Conservation (phyloP, 305 asterid genomes). For the Fraxinus paxiana region DNA sequence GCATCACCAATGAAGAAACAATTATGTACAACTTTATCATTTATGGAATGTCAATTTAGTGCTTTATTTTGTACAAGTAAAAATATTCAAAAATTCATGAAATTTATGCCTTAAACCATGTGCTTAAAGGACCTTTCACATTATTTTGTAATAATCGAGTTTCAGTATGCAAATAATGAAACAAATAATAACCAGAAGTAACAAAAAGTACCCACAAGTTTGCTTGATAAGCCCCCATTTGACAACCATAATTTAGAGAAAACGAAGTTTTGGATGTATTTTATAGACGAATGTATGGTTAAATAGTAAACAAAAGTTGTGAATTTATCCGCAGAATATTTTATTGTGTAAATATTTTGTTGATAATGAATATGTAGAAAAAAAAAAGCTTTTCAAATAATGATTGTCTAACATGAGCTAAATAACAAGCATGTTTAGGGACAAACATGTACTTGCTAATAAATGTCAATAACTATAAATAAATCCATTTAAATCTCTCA, state of each 20-base stretch:
- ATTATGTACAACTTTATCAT: background rate
- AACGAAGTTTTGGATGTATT: background rate
- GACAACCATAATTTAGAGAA: background rate
- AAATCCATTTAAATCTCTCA: background rate
- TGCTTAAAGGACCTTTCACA: background rate
- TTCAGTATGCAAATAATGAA: background rate
- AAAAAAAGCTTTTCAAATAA: background rate
- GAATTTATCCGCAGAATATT: too few relatives aligned
- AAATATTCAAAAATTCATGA: background rate
- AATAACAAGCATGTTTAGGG: background rate
- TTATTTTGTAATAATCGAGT: background rate
- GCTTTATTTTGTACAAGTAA: background rate
- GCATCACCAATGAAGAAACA: background rate
- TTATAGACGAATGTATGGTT: background rate
- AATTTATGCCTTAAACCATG: background rate
- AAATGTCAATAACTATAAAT: background rate
- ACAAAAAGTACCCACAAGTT: background rate
- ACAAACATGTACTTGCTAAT: background rate
- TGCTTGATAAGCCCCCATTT: background rate
- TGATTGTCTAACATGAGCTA: background rate
- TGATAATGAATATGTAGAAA: too few relatives aligned
- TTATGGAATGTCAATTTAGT: background rate
- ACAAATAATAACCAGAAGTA: background rate
- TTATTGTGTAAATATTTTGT: too few relatives aligned
- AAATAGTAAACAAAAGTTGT: too few relatives aligned